Base-by-base conservation (phyloP, 2,329 filamentous ascomycete genomes). In the Fusarium sacchari region DNA sequence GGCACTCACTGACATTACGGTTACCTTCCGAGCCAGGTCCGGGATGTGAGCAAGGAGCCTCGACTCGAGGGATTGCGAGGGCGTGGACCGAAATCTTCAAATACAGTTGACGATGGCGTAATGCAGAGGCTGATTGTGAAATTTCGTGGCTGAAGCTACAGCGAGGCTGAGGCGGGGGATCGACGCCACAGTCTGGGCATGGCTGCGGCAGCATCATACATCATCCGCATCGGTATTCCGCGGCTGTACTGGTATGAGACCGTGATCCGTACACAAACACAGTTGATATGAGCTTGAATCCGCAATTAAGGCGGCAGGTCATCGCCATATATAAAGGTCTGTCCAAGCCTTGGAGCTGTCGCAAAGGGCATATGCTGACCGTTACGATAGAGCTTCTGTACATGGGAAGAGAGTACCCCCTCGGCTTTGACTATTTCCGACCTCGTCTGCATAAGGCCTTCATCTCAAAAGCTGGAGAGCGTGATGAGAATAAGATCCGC, bases 301-400 rank as follows among this genome's bases (percentile, higher is more conserved):
- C 85, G 6, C 84, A 88, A 68, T 87, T 98, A 34, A 90, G 94
- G 61, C 87, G 89, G 67, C 90, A 96, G 80, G 95, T 97, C 50
- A 93, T 97, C 72, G 88, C 89, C 42, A 90, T 97, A 67, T 98
- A 97, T 86, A 98, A 97, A 90, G 93, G 94, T 94, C 34, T 43
- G 58, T 1, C 20, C 36, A 24, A 34, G 34, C 28, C 13, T 32
- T 42, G n/a, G n/a, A 26, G 18, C n/a, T 26, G 15, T 15, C 42
- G n/a, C 15, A 10, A 4, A 22, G 39, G 34, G 11, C 40, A 42
- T 20, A 52, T 17, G 24, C 67, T 74, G 24, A 73, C 7, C 6
- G 2, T 34, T 22, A 14, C 15, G 5, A 58, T 15, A 97, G 95
- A 97, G 78, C 89, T 98, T 17, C 88, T 99, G 47, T 91, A 92